These are phyloP conservation scores for Amoeboaphelidium protococcarum DNA, from an alignment of 371 early-diverging fungal species.

Conservation along the genomic window DNA sequence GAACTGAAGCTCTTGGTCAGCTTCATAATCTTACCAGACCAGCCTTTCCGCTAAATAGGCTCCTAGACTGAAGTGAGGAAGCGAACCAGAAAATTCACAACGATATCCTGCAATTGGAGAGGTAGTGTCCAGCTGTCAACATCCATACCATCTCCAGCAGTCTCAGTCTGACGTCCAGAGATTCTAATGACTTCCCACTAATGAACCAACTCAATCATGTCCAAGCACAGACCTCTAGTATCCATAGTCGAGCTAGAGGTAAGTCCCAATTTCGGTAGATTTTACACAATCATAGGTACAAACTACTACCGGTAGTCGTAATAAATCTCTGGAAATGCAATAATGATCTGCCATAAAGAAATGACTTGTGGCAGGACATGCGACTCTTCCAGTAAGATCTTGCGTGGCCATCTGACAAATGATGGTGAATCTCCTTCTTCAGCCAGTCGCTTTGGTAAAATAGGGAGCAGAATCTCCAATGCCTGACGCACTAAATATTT, in stretches of 20 bases:
- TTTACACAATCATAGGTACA: conserved; percentile 54
- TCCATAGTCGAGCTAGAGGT: conserved; percentile 59
- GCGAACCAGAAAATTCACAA: no score
- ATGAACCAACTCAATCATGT: conserved; percentile 60
- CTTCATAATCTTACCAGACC: no score
- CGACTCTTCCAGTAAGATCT: conserved; percentile 66
- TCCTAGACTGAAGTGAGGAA: no score
- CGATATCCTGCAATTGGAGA: no score
- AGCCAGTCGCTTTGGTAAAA: conserved; percentile 47
- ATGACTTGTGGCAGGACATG: conserved; percentile 60
- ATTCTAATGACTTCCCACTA: conserved; percentile 37
- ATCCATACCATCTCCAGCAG: background rate
- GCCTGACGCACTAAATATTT: conserved; percentile 61
- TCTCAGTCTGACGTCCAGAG: background rate
- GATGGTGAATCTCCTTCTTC: conserved; percentile 23
- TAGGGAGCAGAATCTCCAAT: conserved; percentile 67
- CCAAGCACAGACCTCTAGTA: conserved; percentile 55
- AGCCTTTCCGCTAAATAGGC: no score
- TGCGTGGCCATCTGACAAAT: conserved; percentile 66
- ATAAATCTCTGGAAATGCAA: conserved; percentile 62
- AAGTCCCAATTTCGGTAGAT: conserved; percentile 57
- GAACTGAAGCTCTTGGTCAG: no score
- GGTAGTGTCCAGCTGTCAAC: no score
- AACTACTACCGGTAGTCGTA: conserved; percentile 66
- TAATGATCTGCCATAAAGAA: conserved; percentile 66